These are phyloP conservation scores for Aspergillus ruber DNA, from an alignment of 2,329 filamentous ascomycete species.

Conservation along the genomic window DNA sequence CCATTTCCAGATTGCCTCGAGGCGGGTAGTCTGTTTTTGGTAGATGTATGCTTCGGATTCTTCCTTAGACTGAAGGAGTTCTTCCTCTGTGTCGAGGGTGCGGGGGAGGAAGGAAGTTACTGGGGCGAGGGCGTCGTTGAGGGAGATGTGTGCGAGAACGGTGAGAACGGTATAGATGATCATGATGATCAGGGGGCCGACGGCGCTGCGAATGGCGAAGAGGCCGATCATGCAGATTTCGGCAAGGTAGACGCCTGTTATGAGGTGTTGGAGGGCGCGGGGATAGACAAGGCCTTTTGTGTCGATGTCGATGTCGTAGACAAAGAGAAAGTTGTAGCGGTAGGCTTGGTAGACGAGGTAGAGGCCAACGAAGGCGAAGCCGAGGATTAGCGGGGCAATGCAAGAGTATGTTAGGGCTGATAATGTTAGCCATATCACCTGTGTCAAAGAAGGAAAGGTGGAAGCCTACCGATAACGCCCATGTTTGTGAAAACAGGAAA, in stretches of 20 bases:
- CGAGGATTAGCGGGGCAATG: constrained; percentile 77
- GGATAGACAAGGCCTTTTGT: constrained; percentile 87
- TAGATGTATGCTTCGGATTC: constrained; percentile 19
- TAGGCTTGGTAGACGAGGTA: constrained; percentile 78
- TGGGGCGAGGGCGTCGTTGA: constrained; percentile 40
- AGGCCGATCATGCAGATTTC: constrained; percentile 80
- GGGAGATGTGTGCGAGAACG: constrained; percentile 61
- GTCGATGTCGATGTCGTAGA: constrained; percentile 72
- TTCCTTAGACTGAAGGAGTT: constrained; percentile 36
- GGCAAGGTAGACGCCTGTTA: constrained; percentile 76
- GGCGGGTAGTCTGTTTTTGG: constrained; percentile 13
- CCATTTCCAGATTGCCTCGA: constrained; percentile 28
- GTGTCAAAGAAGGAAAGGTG: background rate
- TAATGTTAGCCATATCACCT: constrained; percentile 4
- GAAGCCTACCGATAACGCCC: constrained; percentile 63
- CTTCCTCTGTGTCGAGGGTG: constrained; percentile 54
- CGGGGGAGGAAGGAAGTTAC: constrained; percentile 63
- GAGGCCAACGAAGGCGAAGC: constrained; percentile 73
- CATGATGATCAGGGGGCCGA: constrained; percentile 70
- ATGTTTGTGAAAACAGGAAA: constrained; percentile 75
- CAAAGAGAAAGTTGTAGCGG: constrained; percentile 84
- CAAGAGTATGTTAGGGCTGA: constrained; percentile 78
- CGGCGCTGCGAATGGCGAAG: constrained; percentile 59
- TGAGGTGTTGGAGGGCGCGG: constrained; percentile 73
- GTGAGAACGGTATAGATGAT: constrained; percentile 68